Evolutionary conservation across 805 yeast species (phyloP).

Genomic region (Metschnikowia santaceciliae): DNA sequence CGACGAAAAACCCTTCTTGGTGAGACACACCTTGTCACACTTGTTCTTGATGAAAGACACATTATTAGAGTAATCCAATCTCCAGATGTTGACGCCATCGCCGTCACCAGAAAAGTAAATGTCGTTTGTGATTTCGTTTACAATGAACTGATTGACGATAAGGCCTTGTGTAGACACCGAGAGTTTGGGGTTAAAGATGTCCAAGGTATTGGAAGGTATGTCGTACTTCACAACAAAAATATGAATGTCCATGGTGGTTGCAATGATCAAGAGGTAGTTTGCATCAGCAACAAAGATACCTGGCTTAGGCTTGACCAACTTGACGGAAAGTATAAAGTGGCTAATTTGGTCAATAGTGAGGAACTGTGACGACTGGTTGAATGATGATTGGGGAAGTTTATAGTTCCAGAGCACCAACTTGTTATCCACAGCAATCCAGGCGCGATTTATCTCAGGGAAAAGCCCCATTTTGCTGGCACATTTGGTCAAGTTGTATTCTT

Average conservation of each 20-base stretch:
- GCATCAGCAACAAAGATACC: constrained; percentile 78
- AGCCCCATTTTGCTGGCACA: constrained; percentile 75
- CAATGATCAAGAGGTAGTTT: constrained; percentile 64
- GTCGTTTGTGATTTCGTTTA: constrained; percentile 64
- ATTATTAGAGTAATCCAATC: constrained; percentile 72
- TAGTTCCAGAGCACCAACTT: constrained; percentile 84
- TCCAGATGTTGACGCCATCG: constrained; percentile 82
- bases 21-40: constrained; percentile 78
- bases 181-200: constrained; percentile 79
- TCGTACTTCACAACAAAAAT: constrained; percentile 67
- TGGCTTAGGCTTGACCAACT: constrained; percentile 74
- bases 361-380: constrained; percentile 49
- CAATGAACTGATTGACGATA: constrained; percentile 58
- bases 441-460: constrained; percentile 71
- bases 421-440: constrained; percentile 84
- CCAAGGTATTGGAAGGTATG: constrained; percentile 44
- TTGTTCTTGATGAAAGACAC: constrained; percentile 85
- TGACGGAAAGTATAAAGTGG: constrained; percentile 72
- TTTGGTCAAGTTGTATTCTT: constrained; percentile 65
- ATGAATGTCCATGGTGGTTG: constrained; percentile 77
- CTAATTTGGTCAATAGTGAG: constrained; percentile 78
- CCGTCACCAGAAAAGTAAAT: constrained; percentile 80
- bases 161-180: constrained; percentile 76
- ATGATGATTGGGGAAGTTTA: constrained; percentile 48
- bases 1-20: constrained; percentile 51